A percentile compares a stretch with the other conserved stretches of the same genome.
Conservation (phyloP, 148 eudicot genomes). For the Hydrangea macrophylla region DNA sequence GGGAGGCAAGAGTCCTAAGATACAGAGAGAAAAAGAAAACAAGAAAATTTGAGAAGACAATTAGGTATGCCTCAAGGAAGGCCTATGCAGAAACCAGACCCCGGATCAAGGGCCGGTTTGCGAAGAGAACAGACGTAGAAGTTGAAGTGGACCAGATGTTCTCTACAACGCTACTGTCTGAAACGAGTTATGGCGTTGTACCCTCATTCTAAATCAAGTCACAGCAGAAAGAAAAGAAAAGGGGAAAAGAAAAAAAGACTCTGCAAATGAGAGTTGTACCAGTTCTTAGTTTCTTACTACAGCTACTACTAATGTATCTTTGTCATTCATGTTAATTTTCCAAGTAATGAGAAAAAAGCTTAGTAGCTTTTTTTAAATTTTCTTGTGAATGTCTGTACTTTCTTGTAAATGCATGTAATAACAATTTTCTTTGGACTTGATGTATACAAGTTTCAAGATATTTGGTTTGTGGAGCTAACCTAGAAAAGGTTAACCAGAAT, state of each 20-base stretch:
- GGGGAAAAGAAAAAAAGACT: not conserved
- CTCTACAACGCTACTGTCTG: slow-evolving; percentile 43
- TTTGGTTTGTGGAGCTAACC: not conserved
- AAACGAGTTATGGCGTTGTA: slow-evolving; percentile 51
- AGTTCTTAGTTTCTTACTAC: slow-evolving; percentile 9
- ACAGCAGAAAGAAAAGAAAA: no score
- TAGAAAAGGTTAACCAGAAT: not conserved
- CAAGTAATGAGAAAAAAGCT: slow-evolving; percentile 1
- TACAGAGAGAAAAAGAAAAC: slow-evolving; percentile 93
- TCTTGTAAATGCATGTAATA: slow-evolving; percentile 7
- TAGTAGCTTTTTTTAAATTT: slow-evolving; percentile 12
- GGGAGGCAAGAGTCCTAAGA: slow-evolving; percentile 87
- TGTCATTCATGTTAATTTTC: slow-evolving; percentile 11
- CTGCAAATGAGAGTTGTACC: slow-evolving; percentile 5
- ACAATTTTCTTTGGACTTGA: not conserved
- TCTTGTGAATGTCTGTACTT: not conserved
- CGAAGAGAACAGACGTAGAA: slow-evolving; percentile 73
- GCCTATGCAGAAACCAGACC: slow-evolving; percentile 98
- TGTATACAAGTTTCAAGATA: not conserved
- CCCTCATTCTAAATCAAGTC: slow-evolving; percentile 37
- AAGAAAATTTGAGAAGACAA: slow-evolving; percentile 88
- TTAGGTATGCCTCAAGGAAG: slow-evolving; percentile 94
- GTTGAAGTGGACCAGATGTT: slow-evolving; percentile 74
- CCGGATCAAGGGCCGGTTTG: slow-evolving; percentile 90
- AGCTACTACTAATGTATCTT: slow-evolving; percentile 10